phyloP scores from a whole-genome alignment of 1,284 basidiomycete genomes.

The Rhodotorula sp. region DNA sequence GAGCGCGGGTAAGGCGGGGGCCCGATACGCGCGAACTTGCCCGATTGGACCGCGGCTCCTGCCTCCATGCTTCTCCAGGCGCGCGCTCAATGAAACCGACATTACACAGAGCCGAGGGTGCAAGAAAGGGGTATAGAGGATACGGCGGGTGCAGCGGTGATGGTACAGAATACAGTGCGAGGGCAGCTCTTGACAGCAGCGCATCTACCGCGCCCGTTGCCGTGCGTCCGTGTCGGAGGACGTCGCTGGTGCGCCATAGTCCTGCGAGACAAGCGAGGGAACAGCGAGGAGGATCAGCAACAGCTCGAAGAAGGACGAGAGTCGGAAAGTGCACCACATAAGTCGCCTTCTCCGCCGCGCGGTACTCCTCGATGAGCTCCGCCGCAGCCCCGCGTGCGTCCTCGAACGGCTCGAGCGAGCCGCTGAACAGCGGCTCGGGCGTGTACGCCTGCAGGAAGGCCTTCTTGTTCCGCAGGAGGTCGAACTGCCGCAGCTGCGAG shows the following conservation, averaged over 20 bases:
- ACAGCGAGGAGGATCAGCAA: neutral
- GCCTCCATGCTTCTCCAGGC: too few species aligned
- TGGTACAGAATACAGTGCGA: neutral
- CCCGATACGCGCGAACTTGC: neutral
- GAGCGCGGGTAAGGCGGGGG: neutral
- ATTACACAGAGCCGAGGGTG: too few species aligned
- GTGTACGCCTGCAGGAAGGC: slow-evolving; percentile 98
- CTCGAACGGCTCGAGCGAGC: slow-evolving; percentile 85
- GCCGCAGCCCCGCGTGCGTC: slow-evolving; percentile 68
- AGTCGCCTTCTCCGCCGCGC: slow-evolving; percentile 86
- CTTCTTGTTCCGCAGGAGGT: slow-evolving; percentile 80
- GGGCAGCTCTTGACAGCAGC: neutral
- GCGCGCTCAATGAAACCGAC: too few species aligned
- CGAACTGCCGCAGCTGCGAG: slow-evolving; percentile 94
- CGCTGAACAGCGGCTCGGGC: slow-evolving; percentile 92
- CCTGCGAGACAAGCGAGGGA: neutral
- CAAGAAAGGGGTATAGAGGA: neutral
- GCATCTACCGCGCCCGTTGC: neutral
- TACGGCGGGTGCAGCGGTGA: neutral
- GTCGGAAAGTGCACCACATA: slow-evolving; percentile 61
- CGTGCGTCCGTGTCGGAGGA: neutral
- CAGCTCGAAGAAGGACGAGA: neutral
- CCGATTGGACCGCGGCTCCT: too few species aligned
- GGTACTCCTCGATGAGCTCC: slow-evolving; percentile 85
- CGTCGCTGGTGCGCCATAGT: slow-evolving; percentile 29